Evolutionary conservation across 1,284 basidiomycete species (phyloP), one percentile per base, ranked within the genome.

Genomic region (Malassezia sympodialis): DNA sequence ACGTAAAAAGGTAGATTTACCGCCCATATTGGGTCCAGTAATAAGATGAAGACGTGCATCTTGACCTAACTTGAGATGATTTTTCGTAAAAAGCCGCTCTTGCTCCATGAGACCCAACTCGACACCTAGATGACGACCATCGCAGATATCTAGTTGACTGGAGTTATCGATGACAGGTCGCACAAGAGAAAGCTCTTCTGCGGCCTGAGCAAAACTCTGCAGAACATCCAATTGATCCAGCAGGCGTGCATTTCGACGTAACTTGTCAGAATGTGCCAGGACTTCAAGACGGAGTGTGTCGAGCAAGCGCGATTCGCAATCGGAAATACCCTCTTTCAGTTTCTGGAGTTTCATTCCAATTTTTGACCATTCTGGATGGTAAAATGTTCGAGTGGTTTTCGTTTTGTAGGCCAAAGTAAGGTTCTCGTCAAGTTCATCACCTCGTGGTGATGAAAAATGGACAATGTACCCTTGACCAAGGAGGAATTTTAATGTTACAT

Each of bases 11-110:
- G 93, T 96, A 1, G 88, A 91, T 76, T 99, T 96, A 46, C 67
- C 88, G 82, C 39, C 88, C 89, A 96, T 96, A 69, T 96, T 96
- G 0, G 93, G 93, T 0, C 93, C 93, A 1, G 91, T 96, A 63
- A 96, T 86, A 46, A 94, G 73, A 56, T 84, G 79, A 4, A 96
- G 68, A 23, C 82, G 82, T 10, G 83, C 82, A 6, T 76, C 68
- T 0, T 81, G 77, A 3, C 78, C 58, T 72, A 94, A 80, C 19
- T 77, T 61, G 14, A 90, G 80, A 2, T 85, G 84, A 75, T 96
- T 98, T 0, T 88, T 83, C 1, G 59, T 59, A 39, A 63, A 65
- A 6, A 61, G 30, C 0, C 63, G 52, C 5, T 62, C 60, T 5
- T 82, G 79, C 0, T 81, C 80, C 35, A 90, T 78, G 1, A 98